Base-by-base conservation (phyloP, 2,329 filamentous ascomycete species). In the Aciculosporium take region DNA sequence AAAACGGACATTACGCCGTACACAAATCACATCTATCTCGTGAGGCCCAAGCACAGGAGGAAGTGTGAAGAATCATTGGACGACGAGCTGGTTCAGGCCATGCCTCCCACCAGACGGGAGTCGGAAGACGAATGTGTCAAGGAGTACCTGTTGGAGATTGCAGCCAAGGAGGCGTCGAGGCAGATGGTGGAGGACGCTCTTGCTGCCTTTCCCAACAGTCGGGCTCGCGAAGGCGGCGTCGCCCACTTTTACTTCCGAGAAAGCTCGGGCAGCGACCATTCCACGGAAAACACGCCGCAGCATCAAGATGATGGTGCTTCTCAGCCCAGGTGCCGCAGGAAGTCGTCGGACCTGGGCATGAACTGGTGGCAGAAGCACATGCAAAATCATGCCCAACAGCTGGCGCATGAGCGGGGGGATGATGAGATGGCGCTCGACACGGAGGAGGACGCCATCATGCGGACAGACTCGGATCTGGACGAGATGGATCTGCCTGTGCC, bases 311-410 rank as follows among this genome's bases (percentile, higher is more conserved):
- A 51, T 17, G 46, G 45, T 21, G 44, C 41, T 24, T 44, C 43
- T 33, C 49, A 51, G 42, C 46, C 57, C 39, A 58, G 62, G 32
- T 44, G 56, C 21, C 66, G 74, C 44, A 70, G 76, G 31, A 76
- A 79, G 53, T 76, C 76, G 36, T 79, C 76, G 2, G 72, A 74
- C 38, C 68, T 77, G 50, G 71, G 74, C 39, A 66, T 79, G 51
- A 70, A 71, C 40, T 89, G 83, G 79, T 85, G 86, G 55, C 70
- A 91, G 53, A 74, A 79, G 52, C 80, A 86, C 51, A 84, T 91
- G 81, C 81, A 84, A 50, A 73, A 79, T 51, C 81, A 89, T 59
- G 81, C 79, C 39, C 76, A 84, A 50, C 68, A 79, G 51, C 58
- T 79, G 37, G 70, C 77, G 46, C 62, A 69, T 49, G 67, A 68